phyloP scores from a whole-genome alignment of 768 basidiomycete species.

The Flagelloscypha sp. region DNA sequence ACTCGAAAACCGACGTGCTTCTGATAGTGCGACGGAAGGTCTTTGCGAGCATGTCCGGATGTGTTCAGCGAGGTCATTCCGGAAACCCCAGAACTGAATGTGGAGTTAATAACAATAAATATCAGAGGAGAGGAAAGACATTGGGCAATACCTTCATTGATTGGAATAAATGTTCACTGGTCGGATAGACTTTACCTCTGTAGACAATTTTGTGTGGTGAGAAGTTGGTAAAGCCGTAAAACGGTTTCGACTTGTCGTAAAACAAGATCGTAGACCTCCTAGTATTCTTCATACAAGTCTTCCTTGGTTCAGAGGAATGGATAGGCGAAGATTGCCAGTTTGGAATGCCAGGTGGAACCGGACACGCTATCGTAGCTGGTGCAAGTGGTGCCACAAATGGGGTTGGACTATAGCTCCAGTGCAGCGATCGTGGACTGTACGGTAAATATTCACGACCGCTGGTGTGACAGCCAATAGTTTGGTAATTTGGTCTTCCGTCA shows the following conservation, averaged over 20 bases:
- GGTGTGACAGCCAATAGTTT: too few relatives aligned
- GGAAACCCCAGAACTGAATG: constrained; percentile 10
- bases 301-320: too few relatives aligned
- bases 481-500: too few relatives aligned
- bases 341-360: too few relatives aligned
- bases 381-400: too few relatives aligned
- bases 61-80: constrained; percentile 10
- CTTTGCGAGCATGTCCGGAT: constrained; percentile 7
- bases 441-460: too few relatives aligned
- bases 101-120: constrained; percentile 4
- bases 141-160: constrained; percentile 28
- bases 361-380: too few relatives aligned
- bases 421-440: too few relatives aligned
- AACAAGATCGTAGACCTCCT: too few relatives aligned
- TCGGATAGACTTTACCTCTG: constrained; percentile 29
- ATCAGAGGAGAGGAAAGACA: not conserved
- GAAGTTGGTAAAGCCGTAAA: constrained; percentile 35
- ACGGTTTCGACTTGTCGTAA: not conserved
- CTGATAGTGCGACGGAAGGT: constrained; percentile 6
- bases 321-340: too few relatives aligned
- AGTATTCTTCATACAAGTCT: too few relatives aligned
- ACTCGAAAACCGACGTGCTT: constrained; percentile 5
- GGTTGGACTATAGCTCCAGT: too few relatives aligned
- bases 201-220: constrained; percentile 34
- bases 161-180: constrained; percentile 40